Base-by-base conservation (phyloP, 768 basidiomycete genomes). In the Ephemerocybe angulata region DNA sequence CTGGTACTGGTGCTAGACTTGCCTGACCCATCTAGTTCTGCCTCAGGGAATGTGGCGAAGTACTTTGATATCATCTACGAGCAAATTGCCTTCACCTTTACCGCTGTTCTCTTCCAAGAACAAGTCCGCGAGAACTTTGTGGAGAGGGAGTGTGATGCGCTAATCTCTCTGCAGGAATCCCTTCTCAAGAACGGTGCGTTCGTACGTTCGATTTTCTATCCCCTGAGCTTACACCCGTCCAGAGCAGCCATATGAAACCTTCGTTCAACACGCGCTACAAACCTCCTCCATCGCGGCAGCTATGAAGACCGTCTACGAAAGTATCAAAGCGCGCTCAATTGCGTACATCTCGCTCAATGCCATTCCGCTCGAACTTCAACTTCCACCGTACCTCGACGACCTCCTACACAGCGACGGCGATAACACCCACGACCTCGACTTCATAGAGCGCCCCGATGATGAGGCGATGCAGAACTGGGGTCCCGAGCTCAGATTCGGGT, bases 81-180 rank as follows among this genome's bases (percentile, higher is more conserved):
- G 58, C 93, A 94, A 64, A 80, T 96, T 53, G 88, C 86, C 0
- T 95, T 95, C 72, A 87, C 90, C 2, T 76, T 93, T 58, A 93
- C 95, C 2, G 97, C 96, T 5, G 93, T 95, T 8, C 76, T 98
- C 41, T 95, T 88, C 61, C 90, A 93, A 65, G 88, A 97, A 65
- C 96, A 99, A 70, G 87, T 92, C 3, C 69, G 87, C 50, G 84
- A 85, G 29, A 88, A 89, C 64, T 98, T 89, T 69, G 89, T 99
- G 1, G 91, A 93, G 58, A 69, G 71, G 41, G 88, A 98, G 65
- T 90, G 88, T 29, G 89, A 90, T 53, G 67, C 72, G 12, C 76
- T 98, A 17, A 80, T 83, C 19, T 67, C 81, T 12, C 69, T 94
- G 46, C 86, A 87, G 60, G 93, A 96, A 43, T 78, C 79, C 4